These are phyloP conservation scores for Mycena rebaudengoi DNA, from an alignment of 768 basidiomycete genomes.

Conservation along the genomic window DNA sequence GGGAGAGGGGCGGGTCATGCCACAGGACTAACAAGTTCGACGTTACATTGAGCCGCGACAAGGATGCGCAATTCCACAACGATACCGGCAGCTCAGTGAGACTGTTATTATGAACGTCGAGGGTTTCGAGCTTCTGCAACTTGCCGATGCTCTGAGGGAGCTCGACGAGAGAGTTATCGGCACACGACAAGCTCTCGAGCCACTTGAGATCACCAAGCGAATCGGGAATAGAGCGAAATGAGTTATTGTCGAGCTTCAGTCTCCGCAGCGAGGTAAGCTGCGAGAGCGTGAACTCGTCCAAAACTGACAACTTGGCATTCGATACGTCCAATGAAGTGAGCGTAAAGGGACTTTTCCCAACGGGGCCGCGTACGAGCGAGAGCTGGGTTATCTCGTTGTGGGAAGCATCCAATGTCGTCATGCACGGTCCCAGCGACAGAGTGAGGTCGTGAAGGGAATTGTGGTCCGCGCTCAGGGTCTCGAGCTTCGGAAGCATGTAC, in stretches of 20 bases:
- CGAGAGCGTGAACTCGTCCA: constrained; percentile 77
- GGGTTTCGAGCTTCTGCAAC: constrained; percentile 73
- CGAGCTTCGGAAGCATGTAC: constrained; percentile 73
- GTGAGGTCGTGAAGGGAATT: constrained; percentile 86
- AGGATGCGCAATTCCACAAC: constrained; percentile 85
- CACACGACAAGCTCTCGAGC: constrained; percentile 81
- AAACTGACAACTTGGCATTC: constrained; percentile 84
- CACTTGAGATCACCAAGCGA: constrained; percentile 76
- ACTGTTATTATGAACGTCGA: constrained; percentile 94
- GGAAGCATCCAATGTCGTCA: constrained; percentile 76
- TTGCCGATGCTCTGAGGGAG: constrained; percentile 82
- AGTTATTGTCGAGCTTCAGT: constrained; percentile 87
- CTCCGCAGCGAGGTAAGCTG: constrained; percentile 76
- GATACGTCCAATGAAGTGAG: constrained; percentile 90
- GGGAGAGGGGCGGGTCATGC: constrained; percentile 65
- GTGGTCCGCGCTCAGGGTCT: constrained; percentile 80
- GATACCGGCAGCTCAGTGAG: constrained; percentile 78
- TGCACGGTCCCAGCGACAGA: constrained; percentile 72
- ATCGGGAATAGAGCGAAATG: constrained; percentile 86
- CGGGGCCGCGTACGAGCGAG: constrained; percentile 62
- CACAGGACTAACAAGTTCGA: constrained; percentile 85
- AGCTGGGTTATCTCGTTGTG: constrained; percentile 91
- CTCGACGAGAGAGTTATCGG: constrained; percentile 86
- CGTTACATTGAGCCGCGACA: constrained; percentile 82
- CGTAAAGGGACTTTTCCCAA: constrained; percentile 52